phyloP scores from a whole-genome alignment of 225 moss, liverwort and hornwort species.

The Takakia lepidozioides region DNA sequence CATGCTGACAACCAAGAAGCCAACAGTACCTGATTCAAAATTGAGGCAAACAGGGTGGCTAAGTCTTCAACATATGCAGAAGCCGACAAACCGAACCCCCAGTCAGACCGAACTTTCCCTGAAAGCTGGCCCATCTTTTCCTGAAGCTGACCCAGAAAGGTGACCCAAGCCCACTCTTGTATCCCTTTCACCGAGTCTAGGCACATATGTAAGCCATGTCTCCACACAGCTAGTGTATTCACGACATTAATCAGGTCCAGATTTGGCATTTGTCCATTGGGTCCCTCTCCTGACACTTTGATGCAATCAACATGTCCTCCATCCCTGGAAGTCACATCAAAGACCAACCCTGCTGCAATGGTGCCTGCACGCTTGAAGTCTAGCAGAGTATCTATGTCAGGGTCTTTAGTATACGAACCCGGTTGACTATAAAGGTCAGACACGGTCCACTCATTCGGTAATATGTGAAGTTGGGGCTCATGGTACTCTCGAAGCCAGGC shows the following conservation, averaged over 20 bases:
- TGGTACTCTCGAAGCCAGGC: conserved; percentile 92
- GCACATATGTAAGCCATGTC: conserved; percentile 53
- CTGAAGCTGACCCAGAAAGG: conserved; percentile 30
- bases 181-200: conserved; percentile 48
- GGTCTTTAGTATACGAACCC: conserved; percentile 13
- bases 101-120: conserved; percentile 43
- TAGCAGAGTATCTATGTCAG: conserved; percentile 26
- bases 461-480: conserved; percentile 44
- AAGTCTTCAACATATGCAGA: conserved; percentile 59
- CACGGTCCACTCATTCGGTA: conserved; percentile 25
- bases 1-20: no score
- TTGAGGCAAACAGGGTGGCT: conserved; percentile 56
- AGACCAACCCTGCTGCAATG: conserved; percentile 84
- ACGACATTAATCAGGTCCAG: conserved; percentile 83
- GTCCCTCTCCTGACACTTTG: conserved; percentile 73
- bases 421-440: conserved; percentile 30
- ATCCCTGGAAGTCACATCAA: conserved; percentile 41
- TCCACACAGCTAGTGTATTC: conserved; percentile 70
- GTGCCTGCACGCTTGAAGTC: conserved; percentile 98
- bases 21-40: conserved; percentile 38
- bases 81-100: conserved; percentile 57
- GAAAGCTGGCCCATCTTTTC: conserved; percentile 36
- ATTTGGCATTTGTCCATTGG: conserved; percentile 99
- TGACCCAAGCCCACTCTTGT: conserved; percentile 27
- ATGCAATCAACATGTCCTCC: conserved; percentile 36